Base-by-base conservation (phyloP, 805 yeast genomes). In the Cyberlindnera subsufficiens region DNA sequence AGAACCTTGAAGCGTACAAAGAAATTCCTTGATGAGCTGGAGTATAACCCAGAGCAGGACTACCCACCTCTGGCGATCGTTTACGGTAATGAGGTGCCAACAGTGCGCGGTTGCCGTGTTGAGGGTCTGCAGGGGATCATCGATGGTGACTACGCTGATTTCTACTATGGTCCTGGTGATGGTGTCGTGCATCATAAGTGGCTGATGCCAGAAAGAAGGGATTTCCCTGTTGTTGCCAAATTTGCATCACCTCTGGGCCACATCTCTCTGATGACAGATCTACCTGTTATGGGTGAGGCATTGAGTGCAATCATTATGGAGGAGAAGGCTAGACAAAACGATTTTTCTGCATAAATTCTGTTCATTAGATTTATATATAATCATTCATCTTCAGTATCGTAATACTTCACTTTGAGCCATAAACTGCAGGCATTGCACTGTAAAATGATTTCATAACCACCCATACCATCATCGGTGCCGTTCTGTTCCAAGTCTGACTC, bases 141-240 rank as follows among this genome's bases (percentile, higher is more conserved):
- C 44, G 70, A 74, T 32, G 96, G 96, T 4, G 74, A 78, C 49
- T 89, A 85, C 64, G 78, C 74, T 49, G 82, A 86, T 53, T 83
- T 87, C 53, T 78, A 74, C 53, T 89, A 86, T 55, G 96, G 95
- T 0, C 86, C 87, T 5, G 97, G 97, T 14, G 97, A 90, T 60
- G 97, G 97, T 35, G 96, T 90, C 16, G 87, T 87, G 1, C 86
- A 86, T 61, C 86, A 83, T 51, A 77, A 77, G 49, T 83, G 89
- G 84, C 63, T 86, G 38, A 76, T 89, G 77, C 97, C 96, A 0
- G 86, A 83, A 50, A 65, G 65, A 34, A 72, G 73, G 48, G 95
- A 91, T 0, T 88, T 84, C 55, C 80, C 82, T 3, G 74, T 86
- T 2, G 85, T 73, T 13, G 90, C 83, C 8, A 82, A 80, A 53